These are phyloP conservation scores for Alternaria incomplexa DNA, from an alignment of 2,329 filamentous ascomycete species.

Conservation along the genomic window DNA sequence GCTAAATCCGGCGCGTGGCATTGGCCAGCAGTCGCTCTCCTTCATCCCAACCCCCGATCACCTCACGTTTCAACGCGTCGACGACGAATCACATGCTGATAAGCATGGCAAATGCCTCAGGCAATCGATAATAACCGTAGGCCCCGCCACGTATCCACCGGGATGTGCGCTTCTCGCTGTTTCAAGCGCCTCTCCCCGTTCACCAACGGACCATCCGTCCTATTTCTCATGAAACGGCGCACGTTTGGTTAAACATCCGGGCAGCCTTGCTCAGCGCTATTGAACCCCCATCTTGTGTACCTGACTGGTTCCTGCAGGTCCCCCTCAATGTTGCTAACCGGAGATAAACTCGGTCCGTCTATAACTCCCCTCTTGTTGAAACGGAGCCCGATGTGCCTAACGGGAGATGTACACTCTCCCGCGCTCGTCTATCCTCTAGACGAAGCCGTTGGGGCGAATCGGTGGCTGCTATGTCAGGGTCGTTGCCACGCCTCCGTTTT, in stretches of 20 bases:
- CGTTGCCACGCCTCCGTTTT: constrained; percentile 10
- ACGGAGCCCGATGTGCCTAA: constrained; percentile 23
- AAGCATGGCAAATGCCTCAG: constrained; percentile 6
- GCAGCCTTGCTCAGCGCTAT: constrained; percentile 23
- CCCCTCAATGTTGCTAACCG: constrained; percentile 24
- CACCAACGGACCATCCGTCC: constrained; percentile 23
- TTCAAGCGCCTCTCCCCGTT: constrained; percentile 30
- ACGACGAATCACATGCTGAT: constrained; percentile 15
- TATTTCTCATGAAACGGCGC: constrained; percentile 41
- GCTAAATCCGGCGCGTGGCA: constrained; percentile 8
- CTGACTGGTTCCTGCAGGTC: constrained; percentile 25
- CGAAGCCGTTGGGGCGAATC: constrained; percentile 19
- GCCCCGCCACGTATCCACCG: constrained; percentile 14
- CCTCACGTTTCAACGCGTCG: constrained; percentile 23
- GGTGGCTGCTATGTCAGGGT: constrained; percentile 5
- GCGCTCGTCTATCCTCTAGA: constrained; percentile 12
- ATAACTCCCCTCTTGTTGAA: constrained; percentile 24
- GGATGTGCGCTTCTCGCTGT: constrained; percentile 24
- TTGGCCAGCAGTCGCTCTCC: constrained; percentile 17
- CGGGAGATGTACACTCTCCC: constrained; percentile 17
- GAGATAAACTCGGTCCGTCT: constrained; percentile 21
- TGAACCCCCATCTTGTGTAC: constrained; percentile 5
- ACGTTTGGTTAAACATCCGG: constrained; percentile 28
- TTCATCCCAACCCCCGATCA: constrained; percentile 14
- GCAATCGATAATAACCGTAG: constrained; percentile 9